A percentile compares a stretch with the other conserved stretches of the same genome.
Evolutionary conservation across 2,329 filamentous ascomycete species (phyloP).

Genomic region (Fusarium haematococcum): DNA sequence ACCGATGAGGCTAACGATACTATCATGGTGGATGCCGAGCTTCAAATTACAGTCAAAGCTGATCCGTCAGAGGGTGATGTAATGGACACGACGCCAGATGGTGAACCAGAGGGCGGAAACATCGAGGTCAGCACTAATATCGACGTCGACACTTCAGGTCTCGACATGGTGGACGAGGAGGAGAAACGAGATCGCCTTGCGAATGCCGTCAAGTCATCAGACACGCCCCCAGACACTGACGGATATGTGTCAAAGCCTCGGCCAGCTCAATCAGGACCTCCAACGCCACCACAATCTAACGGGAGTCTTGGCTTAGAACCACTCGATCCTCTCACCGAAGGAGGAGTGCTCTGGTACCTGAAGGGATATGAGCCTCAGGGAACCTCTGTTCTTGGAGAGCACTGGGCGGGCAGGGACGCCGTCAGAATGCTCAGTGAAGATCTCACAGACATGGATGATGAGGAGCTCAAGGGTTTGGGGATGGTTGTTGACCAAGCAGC

Average conservation of each 20-base stretch:
- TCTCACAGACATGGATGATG: constrained; percentile 91
- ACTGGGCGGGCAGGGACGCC: constrained; percentile 73
- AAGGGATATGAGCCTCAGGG: constrained; percentile 82
- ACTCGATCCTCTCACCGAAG: constrained; percentile 70
- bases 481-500: constrained; percentile 63
- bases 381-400: constrained; percentile 82
- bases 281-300: constrained; percentile 76
- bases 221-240: constrained; percentile 62
- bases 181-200: constrained; percentile 41
- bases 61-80: constrained; percentile 47
- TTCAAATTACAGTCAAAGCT: constrained; percentile 59
- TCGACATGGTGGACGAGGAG: constrained; percentile 46
- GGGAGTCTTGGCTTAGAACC: constrained; percentile 65
- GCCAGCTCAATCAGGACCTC: constrained; percentile 58
- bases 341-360: constrained; percentile 91
- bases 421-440: constrained; percentile 81
- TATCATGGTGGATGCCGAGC: constrained; percentile 64
- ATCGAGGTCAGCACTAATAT: constrained; percentile 61
- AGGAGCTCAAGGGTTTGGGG: constrained; percentile 80
- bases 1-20: constrained; percentile 59
- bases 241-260: constrained; percentile 54
- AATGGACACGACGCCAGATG: constrained; percentile 53
- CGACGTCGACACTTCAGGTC: constrained; percentile 59
- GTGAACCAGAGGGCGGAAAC: constrained; percentile 52
- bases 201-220: constrained; percentile 45